Evolutionary conservation across 768 basidiomycete species (phyloP).

Genomic region (Pulveroboletus sp.): DNA sequence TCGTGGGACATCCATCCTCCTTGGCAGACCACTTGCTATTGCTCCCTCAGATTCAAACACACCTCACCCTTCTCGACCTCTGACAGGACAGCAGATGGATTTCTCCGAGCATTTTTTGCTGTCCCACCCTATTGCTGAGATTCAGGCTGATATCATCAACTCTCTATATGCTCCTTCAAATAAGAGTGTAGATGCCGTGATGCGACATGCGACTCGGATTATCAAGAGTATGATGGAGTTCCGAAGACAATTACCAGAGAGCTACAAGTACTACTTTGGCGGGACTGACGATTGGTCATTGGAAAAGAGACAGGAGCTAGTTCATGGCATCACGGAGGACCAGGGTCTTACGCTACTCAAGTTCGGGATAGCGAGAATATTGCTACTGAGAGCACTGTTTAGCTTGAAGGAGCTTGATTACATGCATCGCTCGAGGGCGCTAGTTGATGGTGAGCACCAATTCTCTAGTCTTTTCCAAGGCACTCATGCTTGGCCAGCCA

Average conservation of each 20-base stretch:
- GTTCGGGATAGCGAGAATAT: slow-evolving; percentile 73
- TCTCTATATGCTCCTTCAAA: slow-evolving; percentile 76
- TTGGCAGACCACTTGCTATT: slow-evolving; percentile 81
- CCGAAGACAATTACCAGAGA: slow-evolving; percentile 61
- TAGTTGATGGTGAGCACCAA: slow-evolving; percentile 62
- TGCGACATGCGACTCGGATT: slow-evolving; percentile 74
- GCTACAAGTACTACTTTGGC: slow-evolving; percentile 70
- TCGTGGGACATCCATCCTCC: slow-evolving; percentile 81
- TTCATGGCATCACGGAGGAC: slow-evolving; percentile 72
- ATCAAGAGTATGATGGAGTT: slow-evolving; percentile 74
- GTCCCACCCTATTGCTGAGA: slow-evolving; percentile 71
- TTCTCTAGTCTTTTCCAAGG: background rate
- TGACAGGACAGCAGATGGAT: slow-evolving; percentile 33
- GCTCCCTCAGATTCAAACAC: slow-evolving; percentile 81
- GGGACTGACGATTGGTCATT: slow-evolving; percentile 72
- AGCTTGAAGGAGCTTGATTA: slow-evolving; percentile 69
- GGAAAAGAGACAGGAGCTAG: slow-evolving; percentile 60
- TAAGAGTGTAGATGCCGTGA: slow-evolving; percentile 62
- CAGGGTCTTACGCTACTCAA: slow-evolving; percentile 81
- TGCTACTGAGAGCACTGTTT: slow-evolving; percentile 75
- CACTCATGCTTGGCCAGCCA: slow-evolving; percentile 43
- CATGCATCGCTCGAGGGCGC: slow-evolving; percentile 59
- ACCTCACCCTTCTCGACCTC: slow-evolving; percentile 54
- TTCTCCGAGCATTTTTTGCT: slow-evolving; percentile 78
- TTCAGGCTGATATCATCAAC: slow-evolving; percentile 87